Conservation (phyloP, 108 stramenopile species). For the Mayamaea pseudoterrestris region DNA sequence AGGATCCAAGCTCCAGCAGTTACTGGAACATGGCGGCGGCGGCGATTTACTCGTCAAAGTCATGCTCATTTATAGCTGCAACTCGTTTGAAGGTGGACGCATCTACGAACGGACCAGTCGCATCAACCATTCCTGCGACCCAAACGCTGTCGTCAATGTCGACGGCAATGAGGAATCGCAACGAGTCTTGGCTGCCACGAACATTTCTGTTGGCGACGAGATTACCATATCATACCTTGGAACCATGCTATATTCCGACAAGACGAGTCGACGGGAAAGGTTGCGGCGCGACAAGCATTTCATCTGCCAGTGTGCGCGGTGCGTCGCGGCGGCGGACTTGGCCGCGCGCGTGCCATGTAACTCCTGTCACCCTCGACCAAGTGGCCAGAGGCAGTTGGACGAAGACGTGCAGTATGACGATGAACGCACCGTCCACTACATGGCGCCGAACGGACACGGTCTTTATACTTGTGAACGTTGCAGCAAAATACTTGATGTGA, state of each 20-base stretch:
- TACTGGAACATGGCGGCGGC: slow-evolving; percentile 6
- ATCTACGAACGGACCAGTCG: slow-evolving; percentile 48
- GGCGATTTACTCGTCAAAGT: slow-evolving; percentile 14
- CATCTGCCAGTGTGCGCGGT: slow-evolving; percentile 54
- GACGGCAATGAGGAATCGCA: slow-evolving; percentile 6
- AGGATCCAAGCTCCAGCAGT: slow-evolving; percentile 4
- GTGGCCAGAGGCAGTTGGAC: slow-evolving; percentile 41
- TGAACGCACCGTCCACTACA: slow-evolving; percentile 42
- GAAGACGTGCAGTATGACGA: slow-evolving; percentile 78
- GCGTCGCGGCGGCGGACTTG: slow-evolving; percentile 24
- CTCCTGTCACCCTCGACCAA: slow-evolving; percentile 40
- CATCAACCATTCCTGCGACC: slow-evolving; percentile 71
- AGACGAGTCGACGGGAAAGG: slow-evolving; percentile 26
- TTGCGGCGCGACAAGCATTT: slow-evolving; percentile 54
- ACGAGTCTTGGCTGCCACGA: slow-evolving; percentile 38
- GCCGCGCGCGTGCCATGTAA: slow-evolving; percentile 61
- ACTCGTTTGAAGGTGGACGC: slow-evolving; percentile 70
- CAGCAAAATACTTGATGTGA: neutral
- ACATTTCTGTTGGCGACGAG: slow-evolving; percentile 48
- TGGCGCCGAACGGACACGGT: slow-evolving; percentile 3
- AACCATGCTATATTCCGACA: slow-evolving; percentile 45
- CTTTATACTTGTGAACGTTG: neutral
- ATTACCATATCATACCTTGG: slow-evolving; percentile 73
- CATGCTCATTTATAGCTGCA: slow-evolving; percentile 64
- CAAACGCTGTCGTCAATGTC: slow-evolving; percentile 52